These are phyloP conservation scores for Diutina neorugosa DNA, from an alignment of 1,139 yeast species.

Conservation along the genomic window DNA sequence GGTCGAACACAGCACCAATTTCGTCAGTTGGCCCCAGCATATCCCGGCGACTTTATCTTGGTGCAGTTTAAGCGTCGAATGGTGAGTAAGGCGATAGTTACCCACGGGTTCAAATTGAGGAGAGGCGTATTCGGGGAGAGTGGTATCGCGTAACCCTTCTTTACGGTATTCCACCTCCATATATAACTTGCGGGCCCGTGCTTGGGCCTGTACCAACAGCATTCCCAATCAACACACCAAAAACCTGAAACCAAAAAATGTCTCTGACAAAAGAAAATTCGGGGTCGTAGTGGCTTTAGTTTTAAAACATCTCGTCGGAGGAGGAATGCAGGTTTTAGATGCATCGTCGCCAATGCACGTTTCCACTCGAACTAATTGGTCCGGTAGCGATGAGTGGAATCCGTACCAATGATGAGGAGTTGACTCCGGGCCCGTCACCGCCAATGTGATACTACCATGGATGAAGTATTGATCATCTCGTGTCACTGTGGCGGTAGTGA, in stretches of 20 bases:
- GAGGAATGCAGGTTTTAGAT: no score
- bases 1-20: conserved; percentile 64
- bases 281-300: no score
- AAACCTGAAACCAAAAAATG: not conserved
- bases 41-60: conserved; percentile 60
- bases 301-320: no score
- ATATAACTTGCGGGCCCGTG: conserved; percentile 28
- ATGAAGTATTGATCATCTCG: no score
- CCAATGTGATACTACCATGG: no score
- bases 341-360: no score
- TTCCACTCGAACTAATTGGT: no score
- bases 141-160: conserved; percentile 31
- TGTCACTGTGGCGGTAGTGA: no score
- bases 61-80: conserved; percentile 53
- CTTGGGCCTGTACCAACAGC: conserved; percentile 5
- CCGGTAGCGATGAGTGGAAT: no score
- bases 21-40: conserved; percentile 52
- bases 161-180: conserved; percentile 36
- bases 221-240: not conserved
- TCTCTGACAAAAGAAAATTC: no score
- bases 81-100: conserved; percentile 18
- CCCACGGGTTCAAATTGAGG: conserved; percentile 19
- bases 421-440: no score
- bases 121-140: conserved; percentile 24
- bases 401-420: no score